phyloP scores from a whole-genome alignment of 352 stramenopile species.

The Phytophthora cactorum region DNA sequence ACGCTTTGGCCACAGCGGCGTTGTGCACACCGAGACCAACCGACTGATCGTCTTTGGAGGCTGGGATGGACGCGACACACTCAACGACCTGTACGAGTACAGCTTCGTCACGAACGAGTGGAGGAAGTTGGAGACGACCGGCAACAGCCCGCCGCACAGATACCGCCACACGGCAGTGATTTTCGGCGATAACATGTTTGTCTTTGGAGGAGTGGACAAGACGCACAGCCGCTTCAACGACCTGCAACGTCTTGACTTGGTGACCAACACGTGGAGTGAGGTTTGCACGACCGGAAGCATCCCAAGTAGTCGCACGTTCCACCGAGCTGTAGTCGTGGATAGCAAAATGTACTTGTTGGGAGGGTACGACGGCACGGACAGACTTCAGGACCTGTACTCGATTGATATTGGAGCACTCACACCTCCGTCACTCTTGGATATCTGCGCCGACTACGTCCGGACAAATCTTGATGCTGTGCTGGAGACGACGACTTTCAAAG shows the following conservation, averaged over 20 bases:
- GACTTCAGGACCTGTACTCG: slow-evolving; percentile 85
- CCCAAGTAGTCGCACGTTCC: slow-evolving; percentile 88
- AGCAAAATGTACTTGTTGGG: slow-evolving; percentile 89
- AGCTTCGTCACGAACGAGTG: slow-evolving; percentile 74
- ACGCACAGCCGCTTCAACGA: slow-evolving; percentile 90
- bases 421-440: slow-evolving; percentile 71
- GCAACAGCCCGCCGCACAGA: slow-evolving; percentile 68
- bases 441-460: slow-evolving; percentile 75
- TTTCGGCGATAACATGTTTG: slow-evolving; percentile 87
- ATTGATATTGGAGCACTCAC: slow-evolving; percentile 85
- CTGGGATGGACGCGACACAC: slow-evolving; percentile 87
- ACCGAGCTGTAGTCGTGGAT: slow-evolving; percentile 77
- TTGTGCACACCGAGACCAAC: slow-evolving; percentile 74
- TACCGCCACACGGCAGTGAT: slow-evolving; percentile 89
- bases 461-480: slow-evolving; percentile 70
- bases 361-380: slow-evolving; percentile 86
- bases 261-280: slow-evolving; percentile 86
- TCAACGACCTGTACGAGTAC: slow-evolving; percentile 87
- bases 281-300: slow-evolving; percentile 84
- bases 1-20: slow-evolving; percentile 85
- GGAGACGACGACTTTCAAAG: slow-evolving; percentile 76
- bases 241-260: slow-evolving; percentile 75
- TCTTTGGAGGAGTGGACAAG: slow-evolving; percentile 92
- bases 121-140: slow-evolving; percentile 64
- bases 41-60: slow-evolving; percentile 86